A percentile compares a stretch with the other conserved stretches of the same genome.
Conservation (phyloP, 495 filamentous ascomycete species). For the Aspergillus olivimuriae region DNA sequence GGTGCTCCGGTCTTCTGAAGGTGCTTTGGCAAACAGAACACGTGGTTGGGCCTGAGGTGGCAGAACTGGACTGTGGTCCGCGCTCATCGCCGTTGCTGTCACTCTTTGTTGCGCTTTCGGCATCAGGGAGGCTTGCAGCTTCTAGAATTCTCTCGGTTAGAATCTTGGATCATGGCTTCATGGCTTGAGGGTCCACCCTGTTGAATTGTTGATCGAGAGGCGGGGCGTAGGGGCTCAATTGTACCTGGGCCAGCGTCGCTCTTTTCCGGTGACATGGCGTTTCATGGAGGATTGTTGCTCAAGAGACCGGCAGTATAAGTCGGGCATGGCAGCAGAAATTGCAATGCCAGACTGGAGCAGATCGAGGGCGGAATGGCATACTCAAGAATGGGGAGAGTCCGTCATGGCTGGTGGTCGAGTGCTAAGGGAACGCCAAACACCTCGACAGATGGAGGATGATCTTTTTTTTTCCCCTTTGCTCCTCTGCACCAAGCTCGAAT, state of each 20-base stretch:
- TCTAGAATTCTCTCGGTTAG: constrained; percentile 9
- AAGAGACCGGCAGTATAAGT: constrained; percentile 7
- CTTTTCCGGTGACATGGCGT: constrained; percentile 30
- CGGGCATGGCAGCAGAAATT: constrained; percentile 14
- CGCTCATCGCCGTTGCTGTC: constrained; percentile 17
- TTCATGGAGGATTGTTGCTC: constrained; percentile 15
- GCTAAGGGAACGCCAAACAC: neutral
- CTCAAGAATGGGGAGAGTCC: constrained; percentile 8
- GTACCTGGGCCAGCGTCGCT: constrained; percentile 21
- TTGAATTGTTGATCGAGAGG: no score
- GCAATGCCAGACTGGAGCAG: constrained; percentile 1
- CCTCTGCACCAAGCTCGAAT: neutral
- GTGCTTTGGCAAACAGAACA: constrained; percentile 48
- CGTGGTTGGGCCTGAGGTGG: constrained; percentile 23
- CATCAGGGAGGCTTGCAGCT: constrained; percentile 14
- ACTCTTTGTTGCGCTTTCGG: constrained; percentile 6
- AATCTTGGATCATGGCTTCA: no score
- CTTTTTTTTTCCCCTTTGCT: neutral
- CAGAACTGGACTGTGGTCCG: constrained; percentile 11
- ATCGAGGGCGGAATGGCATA: constrained; percentile 2
- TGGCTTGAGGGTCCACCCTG: no score
- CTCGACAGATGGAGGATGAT: neutral
- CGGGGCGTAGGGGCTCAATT: no score
- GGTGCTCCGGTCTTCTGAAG: constrained; percentile 63
- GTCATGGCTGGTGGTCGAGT: neutral